These are phyloP conservation scores for Pleodorina starrii DNA, from an alignment of 139 green algal genomes.

Conservation along the genomic window DNA sequence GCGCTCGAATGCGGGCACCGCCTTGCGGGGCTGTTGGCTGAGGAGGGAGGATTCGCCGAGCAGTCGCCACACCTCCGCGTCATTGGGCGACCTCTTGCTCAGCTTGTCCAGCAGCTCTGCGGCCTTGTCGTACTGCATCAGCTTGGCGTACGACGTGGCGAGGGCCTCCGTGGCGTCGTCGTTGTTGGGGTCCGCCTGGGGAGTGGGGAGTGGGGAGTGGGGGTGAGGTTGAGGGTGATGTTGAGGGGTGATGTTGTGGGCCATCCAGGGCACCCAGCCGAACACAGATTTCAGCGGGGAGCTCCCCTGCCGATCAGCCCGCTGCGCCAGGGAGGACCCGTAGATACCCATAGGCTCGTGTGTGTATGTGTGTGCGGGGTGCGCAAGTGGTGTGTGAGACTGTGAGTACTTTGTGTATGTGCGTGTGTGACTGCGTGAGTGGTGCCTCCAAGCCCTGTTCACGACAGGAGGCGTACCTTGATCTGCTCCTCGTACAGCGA, in stretches of 20 bases:
- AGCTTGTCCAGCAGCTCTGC: constrained; percentile 65
- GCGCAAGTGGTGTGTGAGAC: too few relatives aligned
- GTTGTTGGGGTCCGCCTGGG: constrained; percentile 50
- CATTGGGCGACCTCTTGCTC: constrained; percentile 43
- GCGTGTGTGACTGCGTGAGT: too few relatives aligned
- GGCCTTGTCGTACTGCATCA: constrained; percentile 65
- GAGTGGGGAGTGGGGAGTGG: not conserved
- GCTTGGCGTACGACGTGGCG: constrained; percentile 64
- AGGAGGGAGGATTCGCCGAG: constrained; percentile 69
- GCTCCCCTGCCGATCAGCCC: too few relatives aligned
- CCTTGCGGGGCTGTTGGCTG: constrained; percentile 48
- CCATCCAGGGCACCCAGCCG: too few relatives aligned
- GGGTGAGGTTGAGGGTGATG: not conserved
- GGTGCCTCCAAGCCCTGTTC: too few relatives aligned
- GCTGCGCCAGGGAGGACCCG: too few relatives aligned
- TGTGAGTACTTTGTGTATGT: too few relatives aligned
- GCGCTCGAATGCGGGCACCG: constrained; percentile 66
- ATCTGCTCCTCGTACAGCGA: constrained; percentile 50
- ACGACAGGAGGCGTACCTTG: constrained; percentile 28
- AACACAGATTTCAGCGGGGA: too few relatives aligned
- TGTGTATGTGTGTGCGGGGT: too few relatives aligned
- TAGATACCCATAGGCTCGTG: too few relatives aligned
- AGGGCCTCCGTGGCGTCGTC: constrained; percentile 54
- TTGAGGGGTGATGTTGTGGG: too few relatives aligned
- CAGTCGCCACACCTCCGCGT: constrained; percentile 67